These are phyloP conservation scores for Camillea tinctor DNA, from an alignment of 2,329 filamentous ascomycete species.

Conservation along the genomic window DNA sequence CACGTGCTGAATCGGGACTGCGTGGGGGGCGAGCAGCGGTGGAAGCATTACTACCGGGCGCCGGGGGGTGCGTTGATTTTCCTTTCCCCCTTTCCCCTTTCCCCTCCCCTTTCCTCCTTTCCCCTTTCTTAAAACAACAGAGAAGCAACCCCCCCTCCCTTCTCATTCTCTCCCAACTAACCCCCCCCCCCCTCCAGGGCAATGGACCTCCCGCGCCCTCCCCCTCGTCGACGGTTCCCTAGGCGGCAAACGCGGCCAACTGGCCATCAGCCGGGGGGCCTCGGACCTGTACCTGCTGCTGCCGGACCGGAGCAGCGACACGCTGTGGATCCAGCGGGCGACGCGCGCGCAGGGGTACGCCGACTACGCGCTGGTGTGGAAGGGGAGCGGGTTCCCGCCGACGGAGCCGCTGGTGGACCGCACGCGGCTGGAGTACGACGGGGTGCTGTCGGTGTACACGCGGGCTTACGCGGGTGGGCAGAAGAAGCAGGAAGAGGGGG, in stretches of 20 bases:
- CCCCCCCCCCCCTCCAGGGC: conserved; percentile 20
- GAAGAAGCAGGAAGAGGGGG: no score
- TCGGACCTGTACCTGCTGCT: conserved; percentile 39
- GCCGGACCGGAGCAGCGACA: conserved; percentile 31
- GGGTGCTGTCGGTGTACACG: conserved; percentile 37
- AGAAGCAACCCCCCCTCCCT: background rate
- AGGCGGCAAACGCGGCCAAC: conserved; percentile 36
- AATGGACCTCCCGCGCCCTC: conserved; percentile 34
- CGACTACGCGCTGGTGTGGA: conserved; percentile 38
- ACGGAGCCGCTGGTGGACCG: conserved; percentile 41
- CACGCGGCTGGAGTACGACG: conserved; percentile 35
- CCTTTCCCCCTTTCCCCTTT: background rate
- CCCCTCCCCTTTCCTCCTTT: background rate
- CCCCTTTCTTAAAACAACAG: background rate
- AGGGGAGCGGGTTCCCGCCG: conserved; percentile 32
- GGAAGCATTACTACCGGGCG: conserved; percentile 41
- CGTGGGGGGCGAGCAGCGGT: conserved; percentile 28
- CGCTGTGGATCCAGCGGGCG: conserved; percentile 35
- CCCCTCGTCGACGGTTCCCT: conserved; percentile 30
- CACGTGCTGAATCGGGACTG: conserved; percentile 49
- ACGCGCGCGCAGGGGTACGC: conserved; percentile 28
- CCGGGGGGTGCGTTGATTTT: conserved; percentile 28
- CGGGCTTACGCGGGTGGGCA: conserved; percentile 12
- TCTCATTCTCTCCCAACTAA: background rate
- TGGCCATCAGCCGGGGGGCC: conserved; percentile 33